A percentile compares a stretch with the other conserved stretches of the same genome.
phyloP scores from a whole-genome alignment of 2,329 filamentous ascomycete species.

The Botrytis squamosa region DNA sequence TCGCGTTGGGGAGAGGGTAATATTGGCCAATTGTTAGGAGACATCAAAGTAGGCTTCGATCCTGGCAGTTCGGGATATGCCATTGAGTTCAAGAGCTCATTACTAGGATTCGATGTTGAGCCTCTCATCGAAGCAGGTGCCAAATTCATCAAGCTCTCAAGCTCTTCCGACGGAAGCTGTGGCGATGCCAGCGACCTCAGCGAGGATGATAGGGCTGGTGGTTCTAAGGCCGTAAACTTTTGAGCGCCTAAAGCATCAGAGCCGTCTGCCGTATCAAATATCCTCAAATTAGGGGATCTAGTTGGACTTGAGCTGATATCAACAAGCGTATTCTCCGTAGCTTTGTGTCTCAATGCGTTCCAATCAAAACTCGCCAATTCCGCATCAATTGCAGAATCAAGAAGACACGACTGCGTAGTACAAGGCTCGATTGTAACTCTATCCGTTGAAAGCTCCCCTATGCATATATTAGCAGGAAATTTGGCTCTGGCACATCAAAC shows the following conservation, averaged over 20 bases:
- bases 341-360: conserved; percentile 1
- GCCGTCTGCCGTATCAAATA: neutral
- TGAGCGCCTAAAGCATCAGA: neutral
- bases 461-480: neutral
- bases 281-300: conserved; percentile 3
- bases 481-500: neutral
- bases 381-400: conserved; percentile 12
- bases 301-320: conserved; percentile 6
- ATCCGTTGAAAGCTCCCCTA: neutral
- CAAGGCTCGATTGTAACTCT: neutral
- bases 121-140: neutral
- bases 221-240: neutral
- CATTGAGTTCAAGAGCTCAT: neutral
- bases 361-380: conserved; percentile 1
- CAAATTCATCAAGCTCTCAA: neutral
- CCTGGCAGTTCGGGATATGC: neutral
- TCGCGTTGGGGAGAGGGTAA: neutral
- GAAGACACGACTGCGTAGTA: neutral
- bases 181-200: neutral
- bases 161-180: conserved; percentile 9
- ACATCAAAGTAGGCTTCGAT: neutral
- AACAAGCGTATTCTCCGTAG: neutral
- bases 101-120: neutral
- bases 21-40: neutral
- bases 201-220: neutral